These are phyloP conservation scores for Penicillium sp. DNA, from an alignment of 2,329 filamentous ascomycete genomes.

Conservation along the genomic window DNA sequence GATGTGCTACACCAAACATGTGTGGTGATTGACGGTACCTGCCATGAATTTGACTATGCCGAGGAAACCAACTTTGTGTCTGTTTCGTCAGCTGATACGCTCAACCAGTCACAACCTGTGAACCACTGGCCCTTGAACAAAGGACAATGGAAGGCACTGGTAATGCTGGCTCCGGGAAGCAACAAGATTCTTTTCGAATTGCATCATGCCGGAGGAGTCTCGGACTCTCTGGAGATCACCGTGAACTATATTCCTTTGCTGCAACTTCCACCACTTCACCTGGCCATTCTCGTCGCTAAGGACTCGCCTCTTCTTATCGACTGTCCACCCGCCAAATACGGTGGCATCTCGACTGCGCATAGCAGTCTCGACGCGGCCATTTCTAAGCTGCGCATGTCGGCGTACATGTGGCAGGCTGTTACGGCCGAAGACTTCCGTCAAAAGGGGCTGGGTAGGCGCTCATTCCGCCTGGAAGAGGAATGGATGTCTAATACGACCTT, in stretches of 20 bases:
- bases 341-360: constrained; percentile 18
- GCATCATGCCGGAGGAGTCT: not conserved
- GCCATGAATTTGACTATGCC: not conserved
- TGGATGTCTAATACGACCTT: constrained; percentile 13
- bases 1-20: constrained; percentile 14
- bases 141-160: constrained; percentile 18
- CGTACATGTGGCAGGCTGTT: constrained; percentile 26
- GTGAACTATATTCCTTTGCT: constrained; percentile 18
- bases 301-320: constrained; percentile 23
- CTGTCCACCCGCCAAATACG: constrained; percentile 18
- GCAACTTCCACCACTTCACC: constrained; percentile 22
- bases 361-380: constrained; percentile 19
- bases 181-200: constrained; percentile 17
- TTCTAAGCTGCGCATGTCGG: constrained; percentile 21
- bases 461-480: constrained; percentile 25
- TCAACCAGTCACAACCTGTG: not conserved
- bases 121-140: constrained; percentile 16
- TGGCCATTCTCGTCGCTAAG: constrained; percentile 21
- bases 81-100: not conserved
- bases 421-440: constrained; percentile 23
- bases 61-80: constrained; percentile 8
- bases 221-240: constrained; percentile 10
- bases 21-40: constrained; percentile 10
- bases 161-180: constrained; percentile 16
- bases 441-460: constrained; percentile 23